Percentiles rank a stretch among this genome's conserved stretches.
phyloP scores from a whole-genome alignment of 2,329 filamentous ascomycete species.

The Amphichorda felina region DNA sequence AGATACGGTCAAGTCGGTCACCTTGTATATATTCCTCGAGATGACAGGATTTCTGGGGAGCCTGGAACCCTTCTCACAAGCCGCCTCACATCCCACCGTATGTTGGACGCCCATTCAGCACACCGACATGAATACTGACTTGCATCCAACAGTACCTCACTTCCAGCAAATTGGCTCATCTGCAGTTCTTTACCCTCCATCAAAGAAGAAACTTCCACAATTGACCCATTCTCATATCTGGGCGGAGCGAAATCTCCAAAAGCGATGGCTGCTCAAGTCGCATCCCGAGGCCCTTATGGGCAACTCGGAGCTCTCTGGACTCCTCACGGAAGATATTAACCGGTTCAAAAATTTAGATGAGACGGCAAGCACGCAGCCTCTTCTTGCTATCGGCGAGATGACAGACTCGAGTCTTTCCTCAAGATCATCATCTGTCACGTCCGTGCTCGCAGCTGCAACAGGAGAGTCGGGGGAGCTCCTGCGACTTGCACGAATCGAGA shows the following conservation, averaged over 20 bases:
- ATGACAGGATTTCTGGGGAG: slow-evolving; percentile 9
- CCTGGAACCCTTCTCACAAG: slow-evolving; percentile 17
- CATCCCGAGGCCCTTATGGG: slow-evolving; percentile 38
- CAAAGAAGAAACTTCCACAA: slow-evolving; percentile 12
- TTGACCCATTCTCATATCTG: slow-evolving; percentile 12
- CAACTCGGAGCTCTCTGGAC: slow-evolving; percentile 15
- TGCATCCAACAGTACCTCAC: slow-evolving; percentile 12
- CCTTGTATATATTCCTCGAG: slow-evolving; percentile 16
- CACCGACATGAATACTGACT: neutral
- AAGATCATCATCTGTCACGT: slow-evolving; percentile 9
- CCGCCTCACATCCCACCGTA: slow-evolving; percentile 14
- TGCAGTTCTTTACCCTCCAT: slow-evolving; percentile 20
- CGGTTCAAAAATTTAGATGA: slow-evolving; percentile 15
- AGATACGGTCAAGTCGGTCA: slow-evolving; percentile 19
- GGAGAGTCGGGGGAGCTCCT: slow-evolving; percentile 49
- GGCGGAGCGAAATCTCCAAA: slow-evolving; percentile 22
- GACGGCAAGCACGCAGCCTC: slow-evolving; percentile 8
- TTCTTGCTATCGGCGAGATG: slow-evolving; percentile 47
- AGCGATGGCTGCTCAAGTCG: slow-evolving; percentile 36
- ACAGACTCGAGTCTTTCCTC: slow-evolving; percentile 22
- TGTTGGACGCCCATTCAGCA: slow-evolving; percentile 6
- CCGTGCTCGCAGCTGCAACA: slow-evolving; percentile 32
- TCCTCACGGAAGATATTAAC: slow-evolving; percentile 23
- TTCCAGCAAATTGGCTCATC: slow-evolving; percentile 19
- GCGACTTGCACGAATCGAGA: slow-evolving; percentile 36